Evolutionary conservation across 1,284 basidiomycete species (phyloP).

Genomic region (Ustilago trichophora): DNA sequence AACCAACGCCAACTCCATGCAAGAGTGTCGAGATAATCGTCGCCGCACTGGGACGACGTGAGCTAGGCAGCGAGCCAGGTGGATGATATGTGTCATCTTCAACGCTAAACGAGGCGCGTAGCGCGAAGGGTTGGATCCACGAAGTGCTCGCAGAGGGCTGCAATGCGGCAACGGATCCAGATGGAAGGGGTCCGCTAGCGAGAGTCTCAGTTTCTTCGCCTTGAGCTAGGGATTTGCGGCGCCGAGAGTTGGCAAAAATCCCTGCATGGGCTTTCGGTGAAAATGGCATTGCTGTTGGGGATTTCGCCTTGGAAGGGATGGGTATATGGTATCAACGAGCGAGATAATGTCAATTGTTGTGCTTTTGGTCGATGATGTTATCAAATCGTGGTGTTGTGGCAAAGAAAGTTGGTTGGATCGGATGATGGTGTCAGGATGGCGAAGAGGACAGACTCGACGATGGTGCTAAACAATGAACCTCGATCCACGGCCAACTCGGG

Average conservation of each 20-base stretch:
- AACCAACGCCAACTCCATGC: background rate
- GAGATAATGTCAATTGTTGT: background rate
- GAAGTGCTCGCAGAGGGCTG: constrained; percentile 15
- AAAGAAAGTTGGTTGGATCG: background rate
- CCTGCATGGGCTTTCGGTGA: background rate
- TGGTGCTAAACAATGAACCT: too few relatives aligned
- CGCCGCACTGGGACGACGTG: constrained; percentile 11
- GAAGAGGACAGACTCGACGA: too few relatives aligned
- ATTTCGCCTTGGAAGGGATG: background rate
- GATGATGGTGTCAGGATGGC: too few relatives aligned
- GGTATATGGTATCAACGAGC: background rate
- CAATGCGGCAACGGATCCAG: background rate
- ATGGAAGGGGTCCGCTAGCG: background rate
- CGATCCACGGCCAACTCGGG: too few relatives aligned
- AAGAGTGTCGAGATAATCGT: constrained; percentile 35
- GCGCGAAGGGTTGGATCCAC: constrained; percentile 24
- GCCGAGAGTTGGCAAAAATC: constrained; percentile 2
- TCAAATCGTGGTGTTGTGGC: background rate
- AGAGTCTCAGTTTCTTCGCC: constrained; percentile 5
- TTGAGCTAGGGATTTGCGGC: constrained; percentile 15
- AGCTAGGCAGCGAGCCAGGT: constrained; percentile 8
- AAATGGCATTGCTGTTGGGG: constrained; percentile 14
- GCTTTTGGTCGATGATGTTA: too few relatives aligned
- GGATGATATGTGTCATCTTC: constrained; percentile 20
- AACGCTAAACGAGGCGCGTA: constrained; percentile 10